phyloP scores from a whole-genome alignment of 345 rosid genomes.

The Aethionema arabicum region DNA sequence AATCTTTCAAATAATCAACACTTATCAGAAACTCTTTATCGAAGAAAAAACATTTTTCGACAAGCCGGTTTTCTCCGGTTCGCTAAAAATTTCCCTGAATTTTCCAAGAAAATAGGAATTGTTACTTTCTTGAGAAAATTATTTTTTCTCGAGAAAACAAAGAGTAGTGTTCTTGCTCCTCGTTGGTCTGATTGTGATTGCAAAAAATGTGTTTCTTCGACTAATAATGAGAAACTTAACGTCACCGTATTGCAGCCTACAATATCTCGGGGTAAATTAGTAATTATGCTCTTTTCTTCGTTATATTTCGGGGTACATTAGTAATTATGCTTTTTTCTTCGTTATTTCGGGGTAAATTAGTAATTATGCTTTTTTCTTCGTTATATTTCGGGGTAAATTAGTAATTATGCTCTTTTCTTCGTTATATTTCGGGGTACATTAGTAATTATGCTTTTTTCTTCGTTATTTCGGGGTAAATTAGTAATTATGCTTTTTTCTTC shows the following conservation, averaged over 20 bases:
- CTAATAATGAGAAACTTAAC: conserved; percentile 47
- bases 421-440: too few species aligned
- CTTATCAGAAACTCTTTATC: conserved; percentile 55
- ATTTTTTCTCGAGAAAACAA: conserved; percentile 12
- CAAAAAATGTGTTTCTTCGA: conserved; percentile 60
- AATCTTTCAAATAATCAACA: conserved; percentile 34
- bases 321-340: too few species aligned
- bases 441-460: too few species aligned
- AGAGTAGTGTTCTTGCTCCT: conserved; percentile 16
- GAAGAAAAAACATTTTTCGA: conserved; percentile 55
- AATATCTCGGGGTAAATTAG: conserved; percentile 37
- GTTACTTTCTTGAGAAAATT: conserved; percentile 25
- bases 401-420: too few species aligned
- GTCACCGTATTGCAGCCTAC: conserved; percentile 50
- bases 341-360: too few species aligned
- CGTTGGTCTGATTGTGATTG: conserved; percentile 88
- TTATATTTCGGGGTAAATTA: too few species aligned
- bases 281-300: background rate
- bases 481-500: too few species aligned
- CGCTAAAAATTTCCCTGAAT: conserved; percentile 35
- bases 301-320: too few species aligned
- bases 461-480: too few species aligned
- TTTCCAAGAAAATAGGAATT: conserved; percentile 27
- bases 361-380: background rate
- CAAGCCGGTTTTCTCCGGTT: conserved; percentile 42